Percentiles rank a stretch among this genome's conserved stretches.
These are phyloP conservation scores for Choanephora cucurbitarum DNA, from an alignment of 371 early-diverging fungal genomes.

Conservation along the genomic window DNA sequence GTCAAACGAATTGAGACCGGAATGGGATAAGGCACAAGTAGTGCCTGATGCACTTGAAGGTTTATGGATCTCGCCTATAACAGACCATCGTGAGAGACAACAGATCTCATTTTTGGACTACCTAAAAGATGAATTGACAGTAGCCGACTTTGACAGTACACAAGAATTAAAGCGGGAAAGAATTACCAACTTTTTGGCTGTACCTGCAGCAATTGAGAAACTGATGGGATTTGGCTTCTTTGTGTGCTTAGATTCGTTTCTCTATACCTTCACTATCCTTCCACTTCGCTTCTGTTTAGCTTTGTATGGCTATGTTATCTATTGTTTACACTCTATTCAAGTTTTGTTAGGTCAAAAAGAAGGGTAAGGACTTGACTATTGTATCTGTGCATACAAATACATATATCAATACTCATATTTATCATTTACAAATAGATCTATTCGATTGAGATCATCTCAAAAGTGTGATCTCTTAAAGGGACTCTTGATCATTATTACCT, in stretches of 20 bases:
- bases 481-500: conserved; percentile 70
- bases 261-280: conserved; percentile 91
- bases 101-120: conserved; percentile 59
- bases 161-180: conserved; percentile 84
- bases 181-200: conserved; percentile 78
- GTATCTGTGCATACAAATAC: no score
- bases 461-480: conserved; percentile 88
- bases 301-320: conserved; percentile 37
- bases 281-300: conserved; percentile 87
- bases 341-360: conserved; percentile 24
- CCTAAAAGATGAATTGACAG: conserved; percentile 69
- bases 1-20: conserved; percentile 11
- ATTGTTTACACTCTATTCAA: conserved; percentile 19
- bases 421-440: conserved; percentile 16
- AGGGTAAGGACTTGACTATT: no score
- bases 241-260: conserved; percentile 92
- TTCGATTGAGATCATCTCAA: conserved; percentile 72
- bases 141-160: conserved; percentile 71
- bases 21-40: conserved; percentile 7
- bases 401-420: no score
- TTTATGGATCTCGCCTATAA: no score
- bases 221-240: conserved; percentile 87
- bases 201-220: conserved; percentile 84
- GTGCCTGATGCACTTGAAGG: conserved; percentile 8
- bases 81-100: no score